These are phyloP conservation scores for Rhytidhysteron rufulum DNA, from an alignment of 2,329 filamentous ascomycete species.

Conservation along the genomic window DNA sequence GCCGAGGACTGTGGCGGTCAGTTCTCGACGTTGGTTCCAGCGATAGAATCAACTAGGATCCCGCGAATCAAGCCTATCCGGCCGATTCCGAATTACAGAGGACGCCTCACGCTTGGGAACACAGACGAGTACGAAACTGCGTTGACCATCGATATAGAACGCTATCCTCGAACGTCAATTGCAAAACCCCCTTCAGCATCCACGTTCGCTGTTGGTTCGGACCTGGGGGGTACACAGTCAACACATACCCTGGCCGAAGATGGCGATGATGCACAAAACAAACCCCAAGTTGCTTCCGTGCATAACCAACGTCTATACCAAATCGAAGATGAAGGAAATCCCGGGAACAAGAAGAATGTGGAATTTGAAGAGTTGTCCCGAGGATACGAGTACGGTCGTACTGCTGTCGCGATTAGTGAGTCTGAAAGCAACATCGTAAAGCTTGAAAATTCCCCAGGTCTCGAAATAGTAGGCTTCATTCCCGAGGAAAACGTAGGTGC, in stretches of 20 bases:
- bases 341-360: constrained; percentile 78
- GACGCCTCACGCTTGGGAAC: constrained; percentile 75
- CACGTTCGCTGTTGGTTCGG: constrained; percentile 61
- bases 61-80: constrained; percentile 74
- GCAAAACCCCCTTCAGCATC: constrained; percentile 73
- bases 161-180: constrained; percentile 82
- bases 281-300: constrained; percentile 60
- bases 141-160: constrained; percentile 79
- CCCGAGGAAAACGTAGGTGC: constrained; percentile 62
- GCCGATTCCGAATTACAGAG: constrained; percentile 75
- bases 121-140: constrained; percentile 68
- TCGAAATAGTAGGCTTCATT: constrained; percentile 87
- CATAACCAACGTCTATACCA: constrained; percentile 75
- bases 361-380: constrained; percentile 81
- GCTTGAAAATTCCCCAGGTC: constrained; percentile 68
- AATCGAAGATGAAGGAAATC: constrained; percentile 68
- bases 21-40: constrained; percentile 83
- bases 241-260: constrained; percentile 46
- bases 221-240: constrained; percentile 47
- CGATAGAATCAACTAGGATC: constrained; percentile 72
- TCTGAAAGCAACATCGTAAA: constrained; percentile 87
- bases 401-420: constrained; percentile 82
- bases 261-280: constrained; percentile 33
- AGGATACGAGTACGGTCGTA: constrained; percentile 90
- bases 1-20: constrained; percentile 66